A percentile compares a stretch with the other conserved stretches of the same genome.
phyloP scores from a whole-genome alignment of 805 yeast species.

The Wickerhamomyces silvicola region DNA sequence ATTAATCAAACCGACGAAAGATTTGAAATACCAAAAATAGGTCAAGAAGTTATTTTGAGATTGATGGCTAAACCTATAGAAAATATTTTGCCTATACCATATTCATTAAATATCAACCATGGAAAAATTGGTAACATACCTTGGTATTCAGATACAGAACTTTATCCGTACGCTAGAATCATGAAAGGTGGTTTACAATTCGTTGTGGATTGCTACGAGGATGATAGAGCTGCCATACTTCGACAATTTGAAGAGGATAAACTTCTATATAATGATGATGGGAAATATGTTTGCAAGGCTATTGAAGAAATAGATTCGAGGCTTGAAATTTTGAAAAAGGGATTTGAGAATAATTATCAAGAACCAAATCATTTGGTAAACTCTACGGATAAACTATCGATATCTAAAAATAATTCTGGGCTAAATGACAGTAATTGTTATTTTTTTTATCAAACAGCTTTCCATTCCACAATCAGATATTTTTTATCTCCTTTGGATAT shows the following conservation, averaged over 20 bases:
- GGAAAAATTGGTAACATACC: conserved; percentile 45
- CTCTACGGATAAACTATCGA: conserved; percentile 11
- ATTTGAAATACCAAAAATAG: conserved; percentile 51
- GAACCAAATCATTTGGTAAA: conserved; percentile 14
- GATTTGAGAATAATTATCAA: conserved; percentile 20
- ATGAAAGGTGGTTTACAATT: conserved; percentile 59
- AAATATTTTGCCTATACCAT: conserved; percentile 42
- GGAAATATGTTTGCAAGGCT: conserved; percentile 48
- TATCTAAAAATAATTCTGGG: conserved; percentile 11
- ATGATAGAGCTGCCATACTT: conserved; percentile 51
- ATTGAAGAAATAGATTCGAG: conserved; percentile 44
- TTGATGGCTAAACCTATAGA: conserved; percentile 53
- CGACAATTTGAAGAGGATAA: conserved; percentile 51
- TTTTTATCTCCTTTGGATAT: conserved; percentile 77
- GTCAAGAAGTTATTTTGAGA: conserved; percentile 50
- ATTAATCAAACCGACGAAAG: conserved; percentile 41
- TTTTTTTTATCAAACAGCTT: conserved; percentile 74
- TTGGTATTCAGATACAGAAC: conserved; percentile 34
- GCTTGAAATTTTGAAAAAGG: conserved; percentile 32
- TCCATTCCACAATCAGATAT: conserved; percentile 57
- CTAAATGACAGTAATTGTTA: conserved; percentile 39
- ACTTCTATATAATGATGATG: conserved; percentile 54
- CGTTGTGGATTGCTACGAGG: conserved; percentile 44
- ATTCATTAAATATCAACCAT: conserved; percentile 36
- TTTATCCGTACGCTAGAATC: conserved; percentile 54